These are phyloP conservation scores for Fusarium domesticum DNA, from an alignment of 2,329 filamentous ascomycete genomes.

Conservation along the genomic window DNA sequence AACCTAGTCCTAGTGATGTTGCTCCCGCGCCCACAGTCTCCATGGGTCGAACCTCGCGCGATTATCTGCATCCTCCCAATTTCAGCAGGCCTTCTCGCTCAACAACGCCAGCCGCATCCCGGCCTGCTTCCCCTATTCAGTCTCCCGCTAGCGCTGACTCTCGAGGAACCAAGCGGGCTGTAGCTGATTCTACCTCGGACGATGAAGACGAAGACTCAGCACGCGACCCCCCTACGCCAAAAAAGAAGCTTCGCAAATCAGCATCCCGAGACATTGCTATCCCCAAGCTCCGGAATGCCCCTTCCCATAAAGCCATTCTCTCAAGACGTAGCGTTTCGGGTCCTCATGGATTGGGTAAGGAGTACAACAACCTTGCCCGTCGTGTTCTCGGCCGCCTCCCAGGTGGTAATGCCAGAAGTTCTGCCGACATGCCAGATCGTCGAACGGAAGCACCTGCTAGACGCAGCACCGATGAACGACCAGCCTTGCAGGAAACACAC, in stretches of 20 bases:
- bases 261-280: slow-evolving; percentile 43
- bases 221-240: slow-evolving; percentile 29
- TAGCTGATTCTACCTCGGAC: slow-evolving; percentile 35
- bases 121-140: slow-evolving; percentile 23
- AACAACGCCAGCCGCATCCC: slow-evolving; percentile 21
- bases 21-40: slow-evolving; percentile 21
- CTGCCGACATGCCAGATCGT: slow-evolving; percentile 16
- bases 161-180: slow-evolving; percentile 51
- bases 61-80: slow-evolving; percentile 23
- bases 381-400: slow-evolving; percentile 27
- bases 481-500: slow-evolving; percentile 19
- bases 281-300: slow-evolving; percentile 33
- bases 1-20: slow-evolving; percentile 16
- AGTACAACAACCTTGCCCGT: slow-evolving; percentile 26
- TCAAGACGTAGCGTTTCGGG: slow-evolving; percentile 31
- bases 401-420: slow-evolving; percentile 18
- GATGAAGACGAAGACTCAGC: slow-evolving; percentile 31
- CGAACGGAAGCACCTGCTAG: slow-evolving; percentile 14
- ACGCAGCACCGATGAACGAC: slow-evolving; percentile 17
- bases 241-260: slow-evolving; percentile 54
- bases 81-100: slow-evolving; percentile 28
- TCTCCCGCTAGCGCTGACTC: slow-evolving; percentile 37
- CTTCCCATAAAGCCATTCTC: slow-evolving; percentile 24
- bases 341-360: slow-evolving; percentile 18
- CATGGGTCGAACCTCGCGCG: slow-evolving; percentile 13